A percentile compares a stretch with the other conserved stretches of the same genome.
These are phyloP conservation scores for Vitis amurensis DNA, from an alignment of 164 flowering plant genomes.

Conservation along the genomic window DNA sequence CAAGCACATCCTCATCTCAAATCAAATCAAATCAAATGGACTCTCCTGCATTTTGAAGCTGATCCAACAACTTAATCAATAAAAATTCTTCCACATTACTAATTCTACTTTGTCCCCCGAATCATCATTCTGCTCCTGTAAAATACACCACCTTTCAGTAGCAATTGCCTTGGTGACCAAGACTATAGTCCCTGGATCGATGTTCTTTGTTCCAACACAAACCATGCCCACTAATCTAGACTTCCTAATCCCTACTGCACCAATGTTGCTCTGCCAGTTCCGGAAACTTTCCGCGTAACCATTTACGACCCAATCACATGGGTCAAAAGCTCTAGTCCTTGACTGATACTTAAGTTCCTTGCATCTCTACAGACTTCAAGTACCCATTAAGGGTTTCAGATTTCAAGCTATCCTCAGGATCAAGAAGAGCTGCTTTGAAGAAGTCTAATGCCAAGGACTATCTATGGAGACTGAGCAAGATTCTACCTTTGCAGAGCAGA, in stretches of 20 bases:
- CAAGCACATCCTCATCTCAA: slow-evolving; percentile 55
- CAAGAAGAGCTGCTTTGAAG: slow-evolving; percentile 50
- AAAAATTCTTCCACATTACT: slow-evolving; percentile 90
- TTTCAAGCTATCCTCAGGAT: slow-evolving; percentile 42
- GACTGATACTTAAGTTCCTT: slow-evolving; percentile 68
- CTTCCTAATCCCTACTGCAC: slow-evolving; percentile 59
- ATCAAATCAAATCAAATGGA: slow-evolving; percentile 46
- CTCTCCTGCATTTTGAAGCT: slow-evolving; percentile 38
- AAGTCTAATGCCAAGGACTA: slow-evolving; percentile 61
- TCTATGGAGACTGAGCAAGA: slow-evolving; percentile 52
- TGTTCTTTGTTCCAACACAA: slow-evolving; percentile 60
- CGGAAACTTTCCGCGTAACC: slow-evolving; percentile 60
- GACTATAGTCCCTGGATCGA: slow-evolving; percentile 67
- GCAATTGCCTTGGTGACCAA: slow-evolving; percentile 78
- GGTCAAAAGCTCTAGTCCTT: slow-evolving; percentile 69
- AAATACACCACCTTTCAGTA: slow-evolving; percentile 67
- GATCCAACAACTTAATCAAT: slow-evolving; percentile 52
- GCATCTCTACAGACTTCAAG: slow-evolving; percentile 45
- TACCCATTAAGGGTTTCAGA: slow-evolving; percentile 51
- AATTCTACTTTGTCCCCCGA: slow-evolving; percentile 49
- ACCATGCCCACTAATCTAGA: slow-evolving; percentile 73
- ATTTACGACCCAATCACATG: slow-evolving; percentile 72
- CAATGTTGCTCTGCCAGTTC: slow-evolving; percentile 71
- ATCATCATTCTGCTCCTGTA: slow-evolving; percentile 49
- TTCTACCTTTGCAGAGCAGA: slow-evolving; percentile 78